A percentile compares a stretch with the other conserved stretches of the same genome.
phyloP scores from a whole-genome alignment of 208 protist species.

The Borovskyia barvae region DNA sequence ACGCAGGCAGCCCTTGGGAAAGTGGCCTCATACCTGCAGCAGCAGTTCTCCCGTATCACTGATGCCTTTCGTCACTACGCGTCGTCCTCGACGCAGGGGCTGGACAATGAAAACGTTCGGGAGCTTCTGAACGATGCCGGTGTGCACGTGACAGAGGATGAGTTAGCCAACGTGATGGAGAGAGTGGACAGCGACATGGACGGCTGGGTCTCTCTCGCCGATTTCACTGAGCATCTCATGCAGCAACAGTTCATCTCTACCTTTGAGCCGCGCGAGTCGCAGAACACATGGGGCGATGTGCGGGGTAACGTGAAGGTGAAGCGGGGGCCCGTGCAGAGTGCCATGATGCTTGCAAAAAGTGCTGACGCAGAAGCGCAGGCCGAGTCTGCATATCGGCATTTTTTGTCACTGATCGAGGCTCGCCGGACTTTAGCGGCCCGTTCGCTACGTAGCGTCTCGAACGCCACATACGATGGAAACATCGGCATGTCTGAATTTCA shows the following conservation, averaged over 20 bases:
- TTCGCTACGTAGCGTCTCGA: conserved; percentile 50
- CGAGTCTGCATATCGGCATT: conserved; percentile 66
- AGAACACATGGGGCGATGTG: conserved; percentile 20
- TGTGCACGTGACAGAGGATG: conserved; percentile 31
- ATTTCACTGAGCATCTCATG: conserved; percentile 82
- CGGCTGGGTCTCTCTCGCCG: conserved; percentile 72
- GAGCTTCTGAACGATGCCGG: conserved; percentile 61
- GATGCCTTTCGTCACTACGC: conserved; percentile 84
- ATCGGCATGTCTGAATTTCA: conserved; percentile 76
- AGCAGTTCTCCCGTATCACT: conserved; percentile 62
- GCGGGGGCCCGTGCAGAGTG: conserved; percentile 45
- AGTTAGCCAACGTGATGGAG: conserved; percentile 63
- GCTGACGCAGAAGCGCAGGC: conserved; percentile 33
- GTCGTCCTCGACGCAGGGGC: conserved; percentile 49
- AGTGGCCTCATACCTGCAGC: conserved; percentile 54
- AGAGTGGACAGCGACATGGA: conserved; percentile 73
- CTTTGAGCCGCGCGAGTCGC: conserved; percentile 47
- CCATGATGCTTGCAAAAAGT: conserved; percentile 27
- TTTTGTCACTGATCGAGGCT: conserved; percentile 69
- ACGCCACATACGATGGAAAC: conserved; percentile 74
- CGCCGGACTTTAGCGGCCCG: conserved; percentile 76
- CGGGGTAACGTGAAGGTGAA: conserved; percentile 20
- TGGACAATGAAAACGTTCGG: conserved; percentile 55
- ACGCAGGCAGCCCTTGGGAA: conserved; percentile 62
- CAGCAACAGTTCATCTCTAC: conserved; percentile 79